phyloP scores from a whole-genome alignment of 495 filamentous ascomycete species.

The Neurospora cerealis region DNA sequence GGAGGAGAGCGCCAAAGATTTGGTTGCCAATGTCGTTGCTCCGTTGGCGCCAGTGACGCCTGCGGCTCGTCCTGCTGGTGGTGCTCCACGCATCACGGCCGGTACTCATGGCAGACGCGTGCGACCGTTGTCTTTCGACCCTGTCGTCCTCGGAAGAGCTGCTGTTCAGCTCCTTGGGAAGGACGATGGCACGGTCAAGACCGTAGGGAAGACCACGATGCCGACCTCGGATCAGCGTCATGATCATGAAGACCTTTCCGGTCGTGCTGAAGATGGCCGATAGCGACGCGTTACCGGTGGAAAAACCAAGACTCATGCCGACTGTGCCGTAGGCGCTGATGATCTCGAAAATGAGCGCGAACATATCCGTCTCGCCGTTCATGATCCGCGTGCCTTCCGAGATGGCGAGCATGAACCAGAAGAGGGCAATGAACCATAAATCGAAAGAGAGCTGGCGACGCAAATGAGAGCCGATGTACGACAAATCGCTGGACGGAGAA shows the following conservation, averaged over 20 bases:
- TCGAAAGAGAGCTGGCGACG: conserved; percentile 88
- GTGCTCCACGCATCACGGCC: conserved; percentile 1
- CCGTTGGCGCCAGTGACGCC: conserved; percentile 14
- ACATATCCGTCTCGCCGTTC: conserved; percentile 48
- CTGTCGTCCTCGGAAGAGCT: conserved; percentile 53
- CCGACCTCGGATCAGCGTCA: conserved; percentile 85
- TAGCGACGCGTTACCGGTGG: conserved; percentile 64
- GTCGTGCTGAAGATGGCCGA: conserved; percentile 66
- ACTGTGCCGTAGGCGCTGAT: conserved; percentile 93
- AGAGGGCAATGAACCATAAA: conserved; percentile 87
- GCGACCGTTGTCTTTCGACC: conserved; percentile 45
- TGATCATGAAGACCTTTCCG: conserved; percentile 85
- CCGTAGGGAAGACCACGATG: conserved; percentile 89
- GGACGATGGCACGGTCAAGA: conserved; percentile 79
- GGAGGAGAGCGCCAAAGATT: conserved; percentile 25
- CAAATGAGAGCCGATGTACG: conserved; percentile 80
- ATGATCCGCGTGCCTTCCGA: conserved; percentile 56
- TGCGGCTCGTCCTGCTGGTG: conserved; percentile 10
- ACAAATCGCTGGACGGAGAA: conserved; percentile 39
- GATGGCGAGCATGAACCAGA: conserved; percentile 79
- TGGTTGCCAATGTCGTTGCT: conserved; percentile 18
- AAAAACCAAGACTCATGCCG: conserved; percentile 77
- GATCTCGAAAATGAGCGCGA: conserved; percentile 79
- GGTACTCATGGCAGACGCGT: conserved; percentile 31
- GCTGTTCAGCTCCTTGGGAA: conserved; percentile 70